Evolutionary conservation across 495 filamentous ascomycete genomes (phyloP), one percentile per base, ranked within the genome.

Genomic region (Xylaria telfairii): DNA sequence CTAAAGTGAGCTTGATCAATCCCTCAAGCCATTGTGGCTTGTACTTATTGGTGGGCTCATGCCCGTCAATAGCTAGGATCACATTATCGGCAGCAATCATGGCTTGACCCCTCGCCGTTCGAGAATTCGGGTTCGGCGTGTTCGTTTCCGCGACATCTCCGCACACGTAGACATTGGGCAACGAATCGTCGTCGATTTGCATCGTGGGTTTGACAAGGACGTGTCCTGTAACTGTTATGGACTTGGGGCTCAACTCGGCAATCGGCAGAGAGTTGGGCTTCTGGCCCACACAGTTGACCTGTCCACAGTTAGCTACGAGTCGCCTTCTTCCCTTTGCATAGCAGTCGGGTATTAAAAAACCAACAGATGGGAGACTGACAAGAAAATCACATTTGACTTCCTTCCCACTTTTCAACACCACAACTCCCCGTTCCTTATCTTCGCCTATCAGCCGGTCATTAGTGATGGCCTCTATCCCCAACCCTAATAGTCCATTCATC

Each of bases 121-220:
- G 79, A 17, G 86, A 86, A 62, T 87, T 89, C 59, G 86, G 88
- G 46, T 85, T 84, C 12, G 77, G 65, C 1, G 85, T 84, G 19
- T 85, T 83, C 0, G 87, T 88, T 54, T 88, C 85, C 7, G 88
- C 88, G 28, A 91, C 89, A 71, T 91, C 89, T 1, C 89, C 89
- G 13, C 89, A 81, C 0, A 84, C 87, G 68, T 88, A 91, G 3
- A 91, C 72, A 57, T 88, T 81, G 0, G 83, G 76, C 46, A 84
- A 80, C n/a, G 80, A 67, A 6, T 77, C 74, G 72, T 87, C 84
- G 1, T 76, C 65, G 54, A 91, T 81, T 72, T 90, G 89, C 73
- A 91, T 77, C 0, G 88, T 91, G 0, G 85, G 82, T 39, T 83
- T 77, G 51, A 89, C 83, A 9, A 83, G 82, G 73, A 90, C 85